Conservation (phyloP, 139 green algal genomes). For the Chlorella vulgaris region DNA sequence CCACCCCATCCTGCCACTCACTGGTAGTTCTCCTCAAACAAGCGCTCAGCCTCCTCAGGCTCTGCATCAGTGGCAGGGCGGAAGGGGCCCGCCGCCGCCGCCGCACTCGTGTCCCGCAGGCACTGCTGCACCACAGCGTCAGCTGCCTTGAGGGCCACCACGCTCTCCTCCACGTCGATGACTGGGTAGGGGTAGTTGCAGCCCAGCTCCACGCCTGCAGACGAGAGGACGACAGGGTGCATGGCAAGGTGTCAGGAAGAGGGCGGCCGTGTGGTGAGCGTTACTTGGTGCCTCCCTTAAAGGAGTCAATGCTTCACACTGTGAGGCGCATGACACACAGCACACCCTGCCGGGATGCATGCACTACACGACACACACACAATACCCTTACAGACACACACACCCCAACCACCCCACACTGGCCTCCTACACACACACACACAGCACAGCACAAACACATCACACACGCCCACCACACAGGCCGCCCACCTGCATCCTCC, state of each 20-base stretch:
- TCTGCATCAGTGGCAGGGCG: slow-evolving; percentile 29
- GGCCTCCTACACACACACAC: too few relatives aligned
- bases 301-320: too few relatives aligned
- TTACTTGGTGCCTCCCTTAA: too few relatives aligned
- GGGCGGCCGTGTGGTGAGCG: too few relatives aligned
- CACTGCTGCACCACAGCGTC: slow-evolving; percentile 37
- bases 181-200: slow-evolving; percentile 75
- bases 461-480: background rate
- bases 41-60: slow-evolving; percentile 7
- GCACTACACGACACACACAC: too few relatives aligned
- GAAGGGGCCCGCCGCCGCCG: slow-evolving; percentile 22
- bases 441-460: too few relatives aligned
- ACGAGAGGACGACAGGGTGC: slow-evolving; percentile 37
- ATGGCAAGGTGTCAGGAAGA: slow-evolving; percentile 21
- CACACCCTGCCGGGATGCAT: too few relatives aligned
- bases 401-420: background rate
- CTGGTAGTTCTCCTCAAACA: slow-evolving; percentile 27
- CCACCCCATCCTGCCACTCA: background rate
- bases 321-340: too few relatives aligned
- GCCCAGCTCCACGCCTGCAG: slow-evolving; percentile 69
- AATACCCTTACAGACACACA: too few relatives aligned
- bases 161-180: slow-evolving; percentile 48
- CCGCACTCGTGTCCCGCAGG: background rate
- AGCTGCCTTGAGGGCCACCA: slow-evolving; percentile 40
- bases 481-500: slow-evolving; percentile 58